Base-by-base conservation (phyloP, 2,329 filamentous ascomycete species). In the Scleromitrula shiraiana region DNA sequence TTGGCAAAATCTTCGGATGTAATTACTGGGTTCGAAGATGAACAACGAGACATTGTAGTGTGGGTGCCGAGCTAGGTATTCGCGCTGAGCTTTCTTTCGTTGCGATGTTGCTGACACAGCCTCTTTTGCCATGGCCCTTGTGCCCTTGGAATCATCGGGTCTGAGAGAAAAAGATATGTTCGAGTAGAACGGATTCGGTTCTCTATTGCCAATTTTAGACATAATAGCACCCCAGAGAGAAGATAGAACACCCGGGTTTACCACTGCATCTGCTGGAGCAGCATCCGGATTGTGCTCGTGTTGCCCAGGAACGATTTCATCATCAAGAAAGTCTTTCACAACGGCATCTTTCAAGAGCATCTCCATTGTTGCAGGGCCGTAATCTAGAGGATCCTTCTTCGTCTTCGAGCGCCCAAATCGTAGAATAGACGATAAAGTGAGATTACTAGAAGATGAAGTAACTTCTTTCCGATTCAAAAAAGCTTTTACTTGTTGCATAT, bases 281-380 rank as follows among this genome's bases (percentile, higher is more conserved):
- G 65, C 50, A 54, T 63, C 51, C 67, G 65, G 14, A 17, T 62
- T 66, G 29, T 47, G 27, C 19, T 47, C 44, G 45, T 63, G 33
- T 22, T 73, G 67, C 14, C 69, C 59, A 3, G 68, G 63, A 39
- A 73, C 70, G 26, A 75, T 69, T 53, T 75, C 73, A 56, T 94
- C 88, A 59, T 97, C 89, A 4, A 98, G 76, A 53, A 98, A 98
- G 59, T 97, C 93, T 41, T 82, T 83, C 6, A 98, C 91, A 22
- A 98, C 89, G 1, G 89, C 88, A 66, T 97, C 91, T 63, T 97
- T 97, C 38, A 97, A 75, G 41, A 98, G 75, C 89, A 97, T 95
- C 64, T 97, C 93, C 64, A 95, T 85, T 46, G 88, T 90, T 6
- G 88, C 89, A 19, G 86, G 86, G 2, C 90, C 90, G 63, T 95